Conservation (phyloP, 1,284 basidiomycete genomes). For the Austroboletus niveus region DNA sequence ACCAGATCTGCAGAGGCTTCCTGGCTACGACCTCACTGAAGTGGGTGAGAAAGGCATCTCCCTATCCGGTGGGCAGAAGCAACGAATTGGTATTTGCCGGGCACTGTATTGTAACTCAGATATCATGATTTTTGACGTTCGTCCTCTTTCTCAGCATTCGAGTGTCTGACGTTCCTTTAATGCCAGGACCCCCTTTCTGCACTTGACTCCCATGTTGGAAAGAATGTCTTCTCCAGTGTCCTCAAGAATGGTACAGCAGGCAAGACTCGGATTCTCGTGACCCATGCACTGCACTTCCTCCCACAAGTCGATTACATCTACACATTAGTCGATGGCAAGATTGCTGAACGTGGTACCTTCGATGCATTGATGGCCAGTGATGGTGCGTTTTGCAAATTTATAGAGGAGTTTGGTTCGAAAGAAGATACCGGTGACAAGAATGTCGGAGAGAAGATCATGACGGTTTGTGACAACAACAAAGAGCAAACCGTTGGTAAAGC, state of each 20-base stretch:
- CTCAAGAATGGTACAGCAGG: conserved; percentile 52
- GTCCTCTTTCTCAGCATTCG: neutral
- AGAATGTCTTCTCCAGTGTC: conserved; percentile 83
- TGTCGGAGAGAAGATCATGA: conserved; percentile 29
- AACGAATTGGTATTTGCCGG: conserved; percentile 76
- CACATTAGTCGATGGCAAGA: conserved; percentile 66
- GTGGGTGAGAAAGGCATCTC: conserved; percentile 92
- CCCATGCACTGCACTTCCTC: conserved; percentile 81
- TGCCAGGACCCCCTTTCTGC: conserved; percentile 70
- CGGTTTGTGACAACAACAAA: conserved; percentile 18
- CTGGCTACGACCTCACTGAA: conserved; percentile 77
- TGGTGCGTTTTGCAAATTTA: conserved; percentile 72
- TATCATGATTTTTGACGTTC: conserved; percentile 78
- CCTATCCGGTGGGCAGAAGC: conserved; percentile 80
- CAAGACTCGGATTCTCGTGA: conserved; percentile 84
- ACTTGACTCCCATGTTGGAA: conserved; percentile 86
- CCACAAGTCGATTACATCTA: conserved; percentile 77
- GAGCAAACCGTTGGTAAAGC: conserved; percentile 25
- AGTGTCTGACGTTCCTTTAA: neutral
- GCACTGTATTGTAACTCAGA: conserved; percentile 85
- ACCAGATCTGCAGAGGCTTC: conserved; percentile 62
- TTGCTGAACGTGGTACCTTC: conserved; percentile 79
- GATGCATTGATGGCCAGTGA: conserved; percentile 59
- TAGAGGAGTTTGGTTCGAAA: conserved; percentile 63
- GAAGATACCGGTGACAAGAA: conserved; percentile 34